A percentile compares a stretch with the other conserved stretches of the same genome.
Conservation (phyloP, 2,329 filamentous ascomycete genomes). For the Hypomyces perniciosus region DNA sequence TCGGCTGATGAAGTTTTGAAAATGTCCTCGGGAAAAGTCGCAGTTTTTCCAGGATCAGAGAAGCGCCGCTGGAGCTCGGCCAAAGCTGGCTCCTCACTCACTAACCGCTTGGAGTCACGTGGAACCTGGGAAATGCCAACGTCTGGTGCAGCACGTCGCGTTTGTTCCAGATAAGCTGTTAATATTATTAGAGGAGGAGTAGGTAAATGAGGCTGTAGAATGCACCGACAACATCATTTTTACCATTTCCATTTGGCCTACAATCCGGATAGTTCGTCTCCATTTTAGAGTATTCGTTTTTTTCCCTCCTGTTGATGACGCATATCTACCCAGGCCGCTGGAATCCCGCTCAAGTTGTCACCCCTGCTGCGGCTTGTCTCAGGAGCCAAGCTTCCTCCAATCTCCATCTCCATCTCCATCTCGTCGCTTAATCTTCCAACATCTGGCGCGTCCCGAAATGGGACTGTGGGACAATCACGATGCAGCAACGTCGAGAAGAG, state of each 20-base stretch:
- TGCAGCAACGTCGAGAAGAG: conserved; percentile 86
- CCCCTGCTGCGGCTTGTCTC: too few species aligned
- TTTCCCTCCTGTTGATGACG: too few species aligned
- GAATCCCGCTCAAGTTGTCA: too few species aligned
- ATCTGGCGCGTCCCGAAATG: conserved; percentile 38
- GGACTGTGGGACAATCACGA: conserved; percentile 40
- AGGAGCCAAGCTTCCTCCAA: background rate
- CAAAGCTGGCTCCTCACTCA: conserved; percentile 10
- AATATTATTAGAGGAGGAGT: conserved; percentile 1
- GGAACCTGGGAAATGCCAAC: conserved; percentile 1
- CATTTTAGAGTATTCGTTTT: too few species aligned
- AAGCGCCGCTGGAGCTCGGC: conserved; percentile 29
- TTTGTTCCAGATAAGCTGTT: conserved; percentile 8
- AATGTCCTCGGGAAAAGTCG: conserved; percentile 42
- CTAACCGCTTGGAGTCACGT: conserved; percentile 5
- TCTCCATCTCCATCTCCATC: background rate
- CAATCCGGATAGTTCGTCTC: too few species aligned
- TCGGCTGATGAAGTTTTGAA: conserved; percentile 36
- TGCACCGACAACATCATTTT: background rate
- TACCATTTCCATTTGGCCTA: background rate
- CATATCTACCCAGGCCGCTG: too few species aligned
- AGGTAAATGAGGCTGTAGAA: background rate
- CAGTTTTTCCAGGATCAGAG: conserved; percentile 35
- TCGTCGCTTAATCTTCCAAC: conserved; percentile 6
- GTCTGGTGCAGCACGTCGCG: conserved; percentile 1